Base-by-base conservation (phyloP, 2,329 filamentous ascomycete genomes). In the Arachnopeziza araneosa region DNA sequence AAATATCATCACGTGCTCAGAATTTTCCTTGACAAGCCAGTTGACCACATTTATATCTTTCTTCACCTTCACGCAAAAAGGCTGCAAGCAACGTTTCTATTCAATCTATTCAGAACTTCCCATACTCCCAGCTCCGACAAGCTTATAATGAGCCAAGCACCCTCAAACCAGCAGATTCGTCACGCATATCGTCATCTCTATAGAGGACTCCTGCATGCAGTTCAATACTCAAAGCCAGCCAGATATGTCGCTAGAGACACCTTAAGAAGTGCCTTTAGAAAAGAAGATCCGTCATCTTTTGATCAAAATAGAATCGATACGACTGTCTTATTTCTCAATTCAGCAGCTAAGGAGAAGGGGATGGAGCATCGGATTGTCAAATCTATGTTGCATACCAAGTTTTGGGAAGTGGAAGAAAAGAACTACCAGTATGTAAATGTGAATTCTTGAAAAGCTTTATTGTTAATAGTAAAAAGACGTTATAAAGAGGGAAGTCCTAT, bases 331-430 rank as follows among this genome's bases (percentile, higher is more conserved):
- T 93, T 95, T 69, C 75, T 93, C 1, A 75, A 83, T 32, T 82
- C 84, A 50, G 90, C 90, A 3, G 80, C 83, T 1, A 77, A 75
- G 63, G 79, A 83, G 67, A 82, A 75, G 58, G 90, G 89, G 0
- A 66, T 91, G 32, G 90, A 93, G 77, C 88, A 93, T 71, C 80
- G 75, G 59, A 81, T 95, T 9, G 70, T 93, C 59, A 89, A 85
- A 74, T 92, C 88, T 65, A 71, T 93, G 54, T 68, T 90, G 70
- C 44, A 78, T 66, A 81, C 83, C 61, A 58, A 61, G 21, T 66
- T 62, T 53, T 65, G 61, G 62, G 36, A 44, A 44, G 17, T 7
- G 5, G 59, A 64, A 22, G 56, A 63, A 24, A 54, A 54, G 19
- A 50, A 52, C 7, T 24, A 24, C 14, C 36, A 30, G 24, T 59